Evolutionary conservation across 352 stramenopile species (phyloP).

Genomic region (Elongisporangium senticosum): DNA sequence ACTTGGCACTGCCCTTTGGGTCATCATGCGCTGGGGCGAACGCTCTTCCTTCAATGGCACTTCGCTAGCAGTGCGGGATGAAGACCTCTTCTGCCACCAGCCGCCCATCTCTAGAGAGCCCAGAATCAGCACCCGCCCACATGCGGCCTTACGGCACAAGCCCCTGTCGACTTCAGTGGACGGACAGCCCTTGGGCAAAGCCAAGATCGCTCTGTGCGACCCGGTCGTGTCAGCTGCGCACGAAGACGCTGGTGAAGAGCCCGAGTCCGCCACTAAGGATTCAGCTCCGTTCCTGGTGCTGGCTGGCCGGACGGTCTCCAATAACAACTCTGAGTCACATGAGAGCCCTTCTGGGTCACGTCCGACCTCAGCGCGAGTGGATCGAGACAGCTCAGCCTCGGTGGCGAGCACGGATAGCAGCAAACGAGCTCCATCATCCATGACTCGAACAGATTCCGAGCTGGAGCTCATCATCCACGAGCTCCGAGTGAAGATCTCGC

Average conservation of each 20-base stretch:
- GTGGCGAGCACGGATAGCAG: background rate
- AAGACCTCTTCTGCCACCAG: background rate
- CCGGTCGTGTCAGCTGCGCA: background rate
- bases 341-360: background rate
- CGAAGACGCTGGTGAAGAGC: background rate
- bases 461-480: slow-evolving; percentile 65
- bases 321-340: slow-evolving; percentile 1
- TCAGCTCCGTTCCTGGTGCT: background rate
- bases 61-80: background rate
- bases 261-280: background rate
- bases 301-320: background rate
- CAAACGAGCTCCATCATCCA: background rate
- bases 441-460: slow-evolving; percentile 41
- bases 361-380: background rate
- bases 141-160: background rate
- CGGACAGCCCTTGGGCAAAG: background rate
- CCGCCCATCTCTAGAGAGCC: background rate
- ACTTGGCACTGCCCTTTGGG: background rate
- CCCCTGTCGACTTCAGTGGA: background rate
- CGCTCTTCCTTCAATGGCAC: background rate
- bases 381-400: background rate
- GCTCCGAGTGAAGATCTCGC: slow-evolving; percentile 44
- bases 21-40: background rate
- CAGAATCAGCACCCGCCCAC: background rate
- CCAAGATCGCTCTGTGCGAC: background rate